These are phyloP conservation scores for Phoenix roebelenii DNA, from an alignment of 176 grass and related monocot species.

Conservation along the genomic window DNA sequence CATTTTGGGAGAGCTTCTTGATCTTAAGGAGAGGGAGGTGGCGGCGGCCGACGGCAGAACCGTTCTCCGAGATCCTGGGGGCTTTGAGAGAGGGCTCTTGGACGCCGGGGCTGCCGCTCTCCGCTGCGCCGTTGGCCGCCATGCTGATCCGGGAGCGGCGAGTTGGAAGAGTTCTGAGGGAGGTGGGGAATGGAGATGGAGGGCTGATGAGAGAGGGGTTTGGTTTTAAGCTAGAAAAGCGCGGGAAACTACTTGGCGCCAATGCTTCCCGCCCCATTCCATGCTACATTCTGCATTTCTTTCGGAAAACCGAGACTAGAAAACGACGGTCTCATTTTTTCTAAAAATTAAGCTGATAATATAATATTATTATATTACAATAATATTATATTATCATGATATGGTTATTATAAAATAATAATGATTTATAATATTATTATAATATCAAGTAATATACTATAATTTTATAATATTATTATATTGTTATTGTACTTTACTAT, in stretches of 20 bases:
- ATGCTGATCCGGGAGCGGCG: background rate
- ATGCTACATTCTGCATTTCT: background rate
- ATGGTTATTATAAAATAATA: no score
- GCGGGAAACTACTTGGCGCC: conserved; percentile 32
- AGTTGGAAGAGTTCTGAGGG: background rate
- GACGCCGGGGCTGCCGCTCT: conserved; percentile 13
- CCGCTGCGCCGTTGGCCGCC: conserved; percentile 21
- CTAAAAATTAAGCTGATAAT: no score
- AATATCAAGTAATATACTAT: no score
- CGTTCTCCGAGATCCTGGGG: conserved; percentile 23
- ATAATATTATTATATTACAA: no score
- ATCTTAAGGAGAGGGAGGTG: conserved; percentile 37
- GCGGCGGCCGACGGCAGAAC: background rate
- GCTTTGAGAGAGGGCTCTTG: conserved; percentile 46
- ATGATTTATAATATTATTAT: no score
- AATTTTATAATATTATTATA: no score
- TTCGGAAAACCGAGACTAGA: no score
- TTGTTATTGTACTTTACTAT: no score
- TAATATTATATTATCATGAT: no score
- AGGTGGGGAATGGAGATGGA: background rate
- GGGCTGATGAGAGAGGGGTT: background rate
- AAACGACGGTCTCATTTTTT: no score
- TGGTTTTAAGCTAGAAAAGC: conserved; percentile 9
- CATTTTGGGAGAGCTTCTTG: conserved; percentile 80
- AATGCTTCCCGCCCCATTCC: conserved; percentile 47